Conservation (phyloP, 2,329 filamentous ascomycete genomes). For the Pseudocercospora crystallina region DNA sequence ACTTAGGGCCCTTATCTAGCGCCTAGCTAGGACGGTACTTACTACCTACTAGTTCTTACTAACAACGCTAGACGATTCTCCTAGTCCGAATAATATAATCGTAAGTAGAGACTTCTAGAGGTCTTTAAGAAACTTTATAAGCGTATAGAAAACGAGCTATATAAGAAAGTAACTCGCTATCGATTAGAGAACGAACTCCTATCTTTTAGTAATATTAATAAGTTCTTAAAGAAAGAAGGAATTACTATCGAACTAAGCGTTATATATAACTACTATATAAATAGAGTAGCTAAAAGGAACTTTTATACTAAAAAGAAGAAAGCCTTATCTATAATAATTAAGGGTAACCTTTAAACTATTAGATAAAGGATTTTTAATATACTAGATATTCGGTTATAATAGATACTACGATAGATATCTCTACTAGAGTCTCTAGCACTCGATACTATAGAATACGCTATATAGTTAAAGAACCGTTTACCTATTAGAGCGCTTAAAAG, state of each 20-base stretch:
- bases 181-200: slow-evolving; percentile 1
- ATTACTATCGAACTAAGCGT: background rate
- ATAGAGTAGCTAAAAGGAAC: background rate
- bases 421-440: background rate
- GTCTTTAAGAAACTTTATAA: background rate
- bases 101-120: background rate
- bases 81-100: background rate
- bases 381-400: background rate
- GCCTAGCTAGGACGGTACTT: background rate
- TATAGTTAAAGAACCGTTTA: slow-evolving; percentile 10
- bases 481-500: slow-evolving; percentile 4
- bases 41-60: background rate
- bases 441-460: background rate
- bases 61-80: background rate
- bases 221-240: background rate
- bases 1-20: slow-evolving; percentile 1
- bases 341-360: slow-evolving; percentile 3
- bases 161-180: background rate
- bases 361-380: background rate
- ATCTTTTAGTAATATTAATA: background rate
- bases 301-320: background rate
- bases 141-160: background rate
- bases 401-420: background rate
- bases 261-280: slow-evolving; percentile 2
- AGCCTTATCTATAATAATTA: background rate